These are phyloP conservation scores for Tillandsia fasciculata DNA, from an alignment of 176 grass and related monocot genomes.

Conservation along the genomic window DNA sequence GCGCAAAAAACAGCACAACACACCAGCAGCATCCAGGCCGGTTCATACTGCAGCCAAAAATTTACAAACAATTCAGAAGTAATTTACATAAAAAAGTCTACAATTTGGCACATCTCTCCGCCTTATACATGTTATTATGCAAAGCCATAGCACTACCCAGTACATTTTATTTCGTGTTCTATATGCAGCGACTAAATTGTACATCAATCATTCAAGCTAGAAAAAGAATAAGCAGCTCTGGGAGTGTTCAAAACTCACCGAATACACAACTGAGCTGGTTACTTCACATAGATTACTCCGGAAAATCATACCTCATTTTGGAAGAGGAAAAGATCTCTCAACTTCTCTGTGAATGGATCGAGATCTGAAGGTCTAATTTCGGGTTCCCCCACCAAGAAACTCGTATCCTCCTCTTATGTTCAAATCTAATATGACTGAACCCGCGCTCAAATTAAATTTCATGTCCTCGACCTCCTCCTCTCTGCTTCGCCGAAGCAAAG, in stretches of 20 bases:
- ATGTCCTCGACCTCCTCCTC: slow-evolving; percentile 28
- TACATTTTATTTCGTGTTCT: slow-evolving; percentile 25
- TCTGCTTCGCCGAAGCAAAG: slow-evolving; percentile 30
- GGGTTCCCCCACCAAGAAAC: slow-evolving; percentile 34
- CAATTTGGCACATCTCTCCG: no score
- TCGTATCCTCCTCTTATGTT: slow-evolving; percentile 70
- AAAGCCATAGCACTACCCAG: slow-evolving; percentile 13
- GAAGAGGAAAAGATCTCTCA: slow-evolving; percentile 24
- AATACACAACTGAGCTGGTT: not conserved
- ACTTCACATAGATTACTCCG: not conserved
- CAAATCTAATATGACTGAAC: slow-evolving; percentile 51
- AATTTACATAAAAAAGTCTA: no score
- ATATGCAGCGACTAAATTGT: slow-evolving; percentile 34
- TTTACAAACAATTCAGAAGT: no score
- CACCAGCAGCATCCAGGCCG: no score
- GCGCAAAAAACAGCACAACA: no score
- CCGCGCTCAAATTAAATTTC: slow-evolving; percentile 33
- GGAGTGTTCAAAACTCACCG: not conserved
- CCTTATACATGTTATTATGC: not conserved
- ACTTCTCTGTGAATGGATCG: slow-evolving; percentile 32
- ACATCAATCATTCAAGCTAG: slow-evolving; percentile 25
- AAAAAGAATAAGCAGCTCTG: not conserved
- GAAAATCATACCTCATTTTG: slow-evolving; percentile 8
- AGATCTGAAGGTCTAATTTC: slow-evolving; percentile 29
- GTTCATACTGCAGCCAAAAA: no score